Evolutionary conservation across 129 eudicot genomes (phyloP), one percentile per base, ranked within the genome.

Genomic region (Centaurea solstitialis): DNA sequence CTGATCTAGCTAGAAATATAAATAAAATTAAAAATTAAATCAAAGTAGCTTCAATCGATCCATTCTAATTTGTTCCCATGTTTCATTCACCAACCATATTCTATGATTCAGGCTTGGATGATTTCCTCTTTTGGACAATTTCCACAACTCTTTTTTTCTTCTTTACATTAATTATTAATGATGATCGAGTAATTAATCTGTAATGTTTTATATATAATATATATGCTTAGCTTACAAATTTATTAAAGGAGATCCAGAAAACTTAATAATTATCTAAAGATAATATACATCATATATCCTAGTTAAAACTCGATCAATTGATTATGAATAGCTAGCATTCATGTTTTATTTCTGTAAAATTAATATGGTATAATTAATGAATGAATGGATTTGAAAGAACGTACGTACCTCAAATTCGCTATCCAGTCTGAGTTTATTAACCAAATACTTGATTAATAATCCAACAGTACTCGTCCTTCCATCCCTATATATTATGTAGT

Each of bases 381-480:
- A 33, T 33, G 5, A 33, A 33, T 33, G 37, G 37, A 33, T 33
- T 33, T 33, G 37, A 33, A 33, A 26, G 30, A 26, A 26, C 30
- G 37, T 30, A 73, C 90, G 53, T 88, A 93, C 98, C 98, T 89
- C 84, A 21, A 93, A 89, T 89, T 93, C 98, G 77, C 85, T 84
- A 73, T 93, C 94, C 89, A 93, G 87, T 69, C 79, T 81, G 74
- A 93, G 90, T 89, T 93, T 93, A 74, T 83, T 89, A 83, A 84
- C 98, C 86, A 93, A 79, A 86, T 93, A 93, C 91, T 93, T 93
- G 68, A 87, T 84, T 57, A 93, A 83, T 74, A 93, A 74, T 21
- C 92, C 84, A 66, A 93, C 84, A 1, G 94, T 50, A 50, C 61
- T 89, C 91, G 86, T 91, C 80, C 86, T 89, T 50, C 98, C 92